phyloP scores from a whole-genome alignment of 2,329 filamentous ascomycete species.

The Aspergillus flavus region DNA sequence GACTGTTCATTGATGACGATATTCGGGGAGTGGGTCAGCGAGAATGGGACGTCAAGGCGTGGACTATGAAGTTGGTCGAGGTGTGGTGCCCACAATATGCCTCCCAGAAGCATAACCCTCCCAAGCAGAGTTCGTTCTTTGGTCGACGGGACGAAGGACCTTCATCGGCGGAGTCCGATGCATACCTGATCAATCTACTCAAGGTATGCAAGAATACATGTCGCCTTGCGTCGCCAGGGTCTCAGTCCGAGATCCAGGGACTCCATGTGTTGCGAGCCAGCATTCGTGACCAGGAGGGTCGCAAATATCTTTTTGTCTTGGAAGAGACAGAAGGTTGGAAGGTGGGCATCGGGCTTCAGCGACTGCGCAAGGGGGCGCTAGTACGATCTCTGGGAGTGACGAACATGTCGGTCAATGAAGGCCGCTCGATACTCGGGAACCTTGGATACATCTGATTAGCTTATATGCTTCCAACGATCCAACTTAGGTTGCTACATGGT shows the following conservation, averaged over 20 bases:
- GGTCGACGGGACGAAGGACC: slow-evolving; percentile 55
- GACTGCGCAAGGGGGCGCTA: slow-evolving; percentile 58
- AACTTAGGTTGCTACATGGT: not conserved
- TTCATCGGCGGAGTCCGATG: slow-evolving; percentile 67
- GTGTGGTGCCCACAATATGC: slow-evolving; percentile 73
- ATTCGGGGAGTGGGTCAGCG: slow-evolving; percentile 87
- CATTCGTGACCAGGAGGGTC: slow-evolving; percentile 62
- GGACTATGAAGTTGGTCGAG: slow-evolving; percentile 93
- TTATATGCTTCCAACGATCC: not conserved
- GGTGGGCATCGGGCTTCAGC: slow-evolving; percentile 60
- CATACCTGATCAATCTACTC: slow-evolving; percentile 64
- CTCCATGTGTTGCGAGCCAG: slow-evolving; percentile 61
- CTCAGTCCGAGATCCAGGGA: slow-evolving; percentile 42
- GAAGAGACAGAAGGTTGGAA: slow-evolving; percentile 65
- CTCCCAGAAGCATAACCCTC: slow-evolving; percentile 37
- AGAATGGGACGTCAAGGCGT: slow-evolving; percentile 98
- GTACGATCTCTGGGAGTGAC: slow-evolving; percentile 58
- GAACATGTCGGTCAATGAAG: slow-evolving; percentile 22
- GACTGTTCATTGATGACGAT: slow-evolving; percentile 96
- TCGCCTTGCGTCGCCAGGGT: slow-evolving; percentile 50
- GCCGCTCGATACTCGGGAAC: slow-evolving; percentile 21
- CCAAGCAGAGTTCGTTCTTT: slow-evolving; percentile 38
- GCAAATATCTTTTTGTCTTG: slow-evolving; percentile 64
- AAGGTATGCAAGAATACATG: slow-evolving; percentile 67
- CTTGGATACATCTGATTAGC: slow-evolving; percentile 21